Percentiles rank a stretch among this genome's conserved stretches.
These are phyloP conservation scores for Persicaria maculosa DNA, from an alignment of 148 eudicot species.

Conservation along the genomic window DNA sequence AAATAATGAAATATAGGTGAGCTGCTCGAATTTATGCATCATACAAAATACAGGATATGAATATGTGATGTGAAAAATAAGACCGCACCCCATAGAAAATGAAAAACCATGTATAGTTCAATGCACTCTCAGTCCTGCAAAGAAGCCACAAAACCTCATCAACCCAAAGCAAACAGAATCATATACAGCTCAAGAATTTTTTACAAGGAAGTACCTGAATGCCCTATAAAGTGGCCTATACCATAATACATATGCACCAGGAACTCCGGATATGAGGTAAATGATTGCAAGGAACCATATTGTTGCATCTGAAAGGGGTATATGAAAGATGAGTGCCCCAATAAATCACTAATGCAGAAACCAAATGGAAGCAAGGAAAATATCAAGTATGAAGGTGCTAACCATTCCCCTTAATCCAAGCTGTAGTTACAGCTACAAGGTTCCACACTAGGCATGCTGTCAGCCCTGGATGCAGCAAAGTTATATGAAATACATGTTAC, in stretches of 20 bases:
- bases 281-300: conserved; percentile 92
- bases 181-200: background rate
- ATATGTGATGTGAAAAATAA: conserved; percentile 7
- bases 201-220: conserved; percentile 47
- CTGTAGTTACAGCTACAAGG: conserved; percentile 67
- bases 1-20: background rate
- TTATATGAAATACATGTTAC: background rate
- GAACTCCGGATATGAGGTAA: conserved; percentile 87
- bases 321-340: background rate
- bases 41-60: background rate
- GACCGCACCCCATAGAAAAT: conserved; percentile 54
- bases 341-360: no score
- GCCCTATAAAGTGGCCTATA: conserved; percentile 90
- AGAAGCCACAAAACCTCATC: background rate
- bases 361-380: background rate
- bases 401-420: conserved; percentile 84
- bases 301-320: conserved; percentile 40
- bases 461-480: conserved; percentile 43
- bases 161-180: background rate
- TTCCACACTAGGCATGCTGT: conserved; percentile 71
- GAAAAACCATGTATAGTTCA: conserved; percentile 84
- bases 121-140: conserved; percentile 72
- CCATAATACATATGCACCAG: conserved; percentile 80
- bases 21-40: background rate
- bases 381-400: conserved; percentile 12